Evolutionary conservation across 2,329 filamentous ascomycete genomes (phyloP), one percentile per base, ranked within the genome.

Genomic region (Elsinoe batatas): DNA sequence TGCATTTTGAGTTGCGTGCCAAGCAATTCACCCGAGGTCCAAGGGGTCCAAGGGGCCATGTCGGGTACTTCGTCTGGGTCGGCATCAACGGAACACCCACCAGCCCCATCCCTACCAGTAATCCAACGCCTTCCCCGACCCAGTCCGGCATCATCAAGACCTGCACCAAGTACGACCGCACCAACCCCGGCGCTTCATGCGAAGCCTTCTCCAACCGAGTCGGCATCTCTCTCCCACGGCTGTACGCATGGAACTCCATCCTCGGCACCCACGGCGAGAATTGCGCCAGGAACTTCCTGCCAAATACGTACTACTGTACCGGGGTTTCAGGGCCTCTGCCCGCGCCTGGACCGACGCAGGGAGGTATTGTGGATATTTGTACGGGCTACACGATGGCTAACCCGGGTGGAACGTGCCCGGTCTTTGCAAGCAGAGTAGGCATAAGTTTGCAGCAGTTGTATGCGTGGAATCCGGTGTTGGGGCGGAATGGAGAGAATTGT

Each of bases 331-430:
- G 26, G 13, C 44, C 44, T 2, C 17, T 49, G 12, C 49, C 49
- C 12, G 49, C 49, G 13, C 49, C 49, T 12, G 33, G 49, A 38
- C 64, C 64, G 12, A 67, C 62, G 3, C 65, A 65, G 53, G 37
- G 49, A 30, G 64, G 64, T 22, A 65, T 64, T 11, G 57, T 57
- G 4, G 56, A 56, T 8, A 57, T 46, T 22, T 69, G 67, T 53
- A 62, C 64, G 26, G 62, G 62, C 57, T 69, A 63, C 56, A 58
- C 58, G 11, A 42, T 57, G 53, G 63, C 65, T 8, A 35, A 58
- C 18, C 17, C 43, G 1, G 66, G 65, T 2, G 61, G 64, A 18
- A 59, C 44, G n/a, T 70, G 68, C 56, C 55, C 38, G 1, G 54
- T 57, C 2, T 66, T 68, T 32, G 65, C 66, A 1, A 42, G 55